Evolutionary conservation across 768 basidiomycete genomes (phyloP), one percentile per base, ranked within the genome.

Genomic region (Pleurotus sapidus): DNA sequence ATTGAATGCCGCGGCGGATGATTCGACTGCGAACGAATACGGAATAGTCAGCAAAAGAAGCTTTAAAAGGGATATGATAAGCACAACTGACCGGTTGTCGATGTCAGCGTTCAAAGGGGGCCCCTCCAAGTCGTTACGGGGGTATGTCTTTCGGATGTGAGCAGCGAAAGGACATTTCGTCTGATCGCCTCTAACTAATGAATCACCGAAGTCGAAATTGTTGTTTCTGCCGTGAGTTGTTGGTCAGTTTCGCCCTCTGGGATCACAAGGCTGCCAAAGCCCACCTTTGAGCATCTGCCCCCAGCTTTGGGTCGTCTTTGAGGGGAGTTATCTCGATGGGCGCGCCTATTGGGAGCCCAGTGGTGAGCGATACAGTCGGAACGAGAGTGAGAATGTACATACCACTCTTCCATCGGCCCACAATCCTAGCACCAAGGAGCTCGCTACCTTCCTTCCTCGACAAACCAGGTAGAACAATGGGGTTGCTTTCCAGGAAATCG

Each of bases 381-480:
- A 34, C 8, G 11, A 34, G 11, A 3, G 43, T 14, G 15, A 40
- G 30, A 38, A 47, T 20, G 17, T 30, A 63, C 74, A 42, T 63
- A 77, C 80, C 79, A 48, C 78, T 80, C 74, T 80, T 81, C 81
- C 81, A 83, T 17, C 83, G 70, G 11, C 83, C 83, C 20, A 83
- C 70, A 59, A 83, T 68, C 53, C 82, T 72, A 15, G 82, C 82
- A 40, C 81, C 81, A 15, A 79, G 70, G n/a, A 82, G 70, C 17
- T 77, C 80, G 42, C 74, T 74, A 15, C 81, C 79, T 57, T 80
- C 67, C 50, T 73, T 61, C 6, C 58, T 57, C 1, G 70, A 70
- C 47, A 81, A 62, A 1, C 72, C 74, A 15, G 69, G 68, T 47
- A 69, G 56, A 15, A 62, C 59, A 25, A 80, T 61, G 5, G 80